phyloP scores from a whole-genome alignment of 2,329 filamentous ascomycete genomes.

The Rutstroemia sp. region DNA sequence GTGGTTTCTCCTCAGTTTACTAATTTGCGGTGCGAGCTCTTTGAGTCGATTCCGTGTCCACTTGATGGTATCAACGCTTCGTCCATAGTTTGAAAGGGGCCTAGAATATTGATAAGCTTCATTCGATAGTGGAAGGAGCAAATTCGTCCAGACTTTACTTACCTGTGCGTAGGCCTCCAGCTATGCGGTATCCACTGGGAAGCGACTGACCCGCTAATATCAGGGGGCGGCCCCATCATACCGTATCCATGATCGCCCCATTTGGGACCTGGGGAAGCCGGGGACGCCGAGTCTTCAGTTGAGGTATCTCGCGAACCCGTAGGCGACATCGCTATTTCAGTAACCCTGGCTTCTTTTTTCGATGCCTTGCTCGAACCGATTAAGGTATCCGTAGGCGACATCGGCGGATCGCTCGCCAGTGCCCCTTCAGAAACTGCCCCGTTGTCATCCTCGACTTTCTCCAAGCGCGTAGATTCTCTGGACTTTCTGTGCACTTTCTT shows the following conservation, averaged over 20 bases:
- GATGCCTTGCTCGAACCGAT: not conserved
- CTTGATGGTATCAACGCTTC: conserved; percentile 32
- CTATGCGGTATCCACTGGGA: conserved; percentile 30
- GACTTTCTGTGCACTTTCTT: not conserved
- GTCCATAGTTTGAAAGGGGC: conserved; percentile 31
- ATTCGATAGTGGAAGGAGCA: too few species aligned
- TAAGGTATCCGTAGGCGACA: not conserved
- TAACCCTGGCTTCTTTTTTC: conserved; percentile 7
- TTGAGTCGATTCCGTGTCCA: conserved; percentile 30
- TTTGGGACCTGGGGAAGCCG: not conserved
- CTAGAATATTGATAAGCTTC: conserved; percentile 9
- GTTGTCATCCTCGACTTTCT: not conserved
- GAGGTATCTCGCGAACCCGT: not conserved
- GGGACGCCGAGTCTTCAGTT: not conserved
- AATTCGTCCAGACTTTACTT: too few species aligned
- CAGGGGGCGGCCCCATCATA: conserved; percentile 18
- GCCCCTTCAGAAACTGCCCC: not conserved
- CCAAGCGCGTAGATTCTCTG: not conserved
- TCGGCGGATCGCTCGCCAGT: not conserved
- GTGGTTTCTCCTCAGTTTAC: conserved; percentile 27
- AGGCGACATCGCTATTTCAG: not conserved
- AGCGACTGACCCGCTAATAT: conserved; percentile 31
- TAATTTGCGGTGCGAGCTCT: conserved; percentile 27
- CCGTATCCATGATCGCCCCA: conserved; percentile 15
- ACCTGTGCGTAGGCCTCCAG: conserved; percentile 25